A percentile compares a stretch with the other conserved stretches of the same genome.
phyloP scores from a whole-genome alignment of 257 asterid genomes.

The Jacaranda copaia region DNA sequence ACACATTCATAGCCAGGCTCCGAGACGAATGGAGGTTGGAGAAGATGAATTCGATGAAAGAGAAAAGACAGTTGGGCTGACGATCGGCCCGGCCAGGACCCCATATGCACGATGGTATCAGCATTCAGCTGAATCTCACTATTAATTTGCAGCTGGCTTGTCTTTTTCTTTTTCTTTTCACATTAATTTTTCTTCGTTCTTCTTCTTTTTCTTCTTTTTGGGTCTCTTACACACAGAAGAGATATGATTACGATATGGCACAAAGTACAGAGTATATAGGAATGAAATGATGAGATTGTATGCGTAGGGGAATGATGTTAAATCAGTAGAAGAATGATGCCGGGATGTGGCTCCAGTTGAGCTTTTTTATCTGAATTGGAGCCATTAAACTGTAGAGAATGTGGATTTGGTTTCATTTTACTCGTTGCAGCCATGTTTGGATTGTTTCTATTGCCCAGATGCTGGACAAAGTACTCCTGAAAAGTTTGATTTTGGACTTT shows the following conservation, averaged over 20 bases:
- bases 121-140: neutral
- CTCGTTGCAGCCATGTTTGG: constrained; percentile 17
- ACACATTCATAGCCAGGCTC: constrained; percentile 74
- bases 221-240: constrained; percentile 3
- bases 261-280: neutral
- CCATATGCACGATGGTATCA: neutral
- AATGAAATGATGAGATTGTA: neutral
- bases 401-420: constrained; percentile 6
- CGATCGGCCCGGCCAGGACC: constrained; percentile 22
- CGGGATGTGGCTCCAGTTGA: constrained; percentile 39
- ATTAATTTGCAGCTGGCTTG: constrained; percentile 16
- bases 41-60: constrained; percentile 67
- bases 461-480: neutral
- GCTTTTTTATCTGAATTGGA: constrained; percentile 40
- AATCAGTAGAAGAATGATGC: constrained; percentile 25
- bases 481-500: constrained; percentile 37
- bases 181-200: neutral
- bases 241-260: constrained; percentile 5
- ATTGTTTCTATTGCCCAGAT: constrained; percentile 19
- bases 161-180: neutral
- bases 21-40: constrained; percentile 82
- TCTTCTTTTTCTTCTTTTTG: constrained; percentile 2
- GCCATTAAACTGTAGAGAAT: neutral
- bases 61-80: constrained; percentile 41
- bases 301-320: neutral